phyloP scores from a whole-genome alignment of 352 stramenopile species.

The Globisporangium irregulare region DNA sequence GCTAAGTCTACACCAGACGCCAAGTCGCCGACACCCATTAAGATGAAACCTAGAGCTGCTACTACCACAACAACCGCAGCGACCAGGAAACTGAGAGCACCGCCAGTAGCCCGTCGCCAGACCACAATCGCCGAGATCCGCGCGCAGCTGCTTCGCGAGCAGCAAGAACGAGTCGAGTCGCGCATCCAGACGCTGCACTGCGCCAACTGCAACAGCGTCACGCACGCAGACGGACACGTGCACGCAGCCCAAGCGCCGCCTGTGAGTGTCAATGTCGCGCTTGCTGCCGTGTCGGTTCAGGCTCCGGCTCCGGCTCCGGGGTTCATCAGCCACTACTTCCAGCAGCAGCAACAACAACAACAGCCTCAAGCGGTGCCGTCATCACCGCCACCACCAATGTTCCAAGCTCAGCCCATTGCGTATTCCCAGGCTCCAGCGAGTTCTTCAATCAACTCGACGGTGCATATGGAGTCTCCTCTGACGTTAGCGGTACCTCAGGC shows the following conservation, averaged over 20 bases:
- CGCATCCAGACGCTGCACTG: constrained; percentile 47
- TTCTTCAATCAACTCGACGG: background rate
- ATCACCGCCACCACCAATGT: background rate
- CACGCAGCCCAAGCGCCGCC: background rate
- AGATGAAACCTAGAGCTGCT: constrained; percentile 2
- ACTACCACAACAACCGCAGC: background rate
- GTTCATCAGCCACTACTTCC: background rate
- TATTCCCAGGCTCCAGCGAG: background rate
- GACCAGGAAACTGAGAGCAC: constrained; percentile 3
- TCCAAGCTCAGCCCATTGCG: background rate
- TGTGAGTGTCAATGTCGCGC: background rate
- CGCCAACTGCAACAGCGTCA: constrained; percentile 15
- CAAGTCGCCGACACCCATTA: constrained; percentile 2
- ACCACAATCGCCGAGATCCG: constrained; percentile 44
- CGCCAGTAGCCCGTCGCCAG: constrained; percentile 17
- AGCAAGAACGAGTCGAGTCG: constrained; percentile 45
- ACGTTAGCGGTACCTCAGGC: background rate
- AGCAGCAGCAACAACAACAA: constrained; percentile 8
- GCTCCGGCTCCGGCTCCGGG: too few species aligned
- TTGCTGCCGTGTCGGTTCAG: background rate
- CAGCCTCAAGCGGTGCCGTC: background rate
- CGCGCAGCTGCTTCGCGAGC: constrained; percentile 39
- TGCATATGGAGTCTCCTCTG: background rate
- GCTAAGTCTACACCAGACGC: background rate
- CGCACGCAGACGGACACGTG: constrained; percentile 1